Evolutionary conservation across 345 rosid genomes (phyloP).

Genomic region (Populus simonii): DNA sequence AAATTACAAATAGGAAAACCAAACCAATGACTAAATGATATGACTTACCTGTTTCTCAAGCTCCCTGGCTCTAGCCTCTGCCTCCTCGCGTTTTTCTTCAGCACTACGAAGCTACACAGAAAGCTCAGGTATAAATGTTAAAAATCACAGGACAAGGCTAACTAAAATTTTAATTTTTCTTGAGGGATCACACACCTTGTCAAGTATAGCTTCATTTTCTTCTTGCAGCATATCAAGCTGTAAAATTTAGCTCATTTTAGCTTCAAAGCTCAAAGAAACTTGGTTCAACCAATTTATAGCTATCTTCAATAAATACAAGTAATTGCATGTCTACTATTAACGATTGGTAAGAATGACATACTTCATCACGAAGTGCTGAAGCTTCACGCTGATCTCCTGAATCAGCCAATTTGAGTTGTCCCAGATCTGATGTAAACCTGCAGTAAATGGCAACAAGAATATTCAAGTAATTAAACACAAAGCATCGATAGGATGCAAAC

Average conservation of each 20-base stretch:
- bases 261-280: neutral
- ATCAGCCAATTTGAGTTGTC: slow-evolving; percentile 53
- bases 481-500: neutral
- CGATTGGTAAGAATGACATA: slow-evolving; percentile 34
- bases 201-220: slow-evolving; percentile 56
- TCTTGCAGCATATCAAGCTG: slow-evolving; percentile 83
- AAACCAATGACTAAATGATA: neutral
- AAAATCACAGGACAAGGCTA: slow-evolving; percentile 15
- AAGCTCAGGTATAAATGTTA: slow-evolving; percentile 25
- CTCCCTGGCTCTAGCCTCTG: slow-evolving; percentile 90
- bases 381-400: slow-evolving; percentile 80
- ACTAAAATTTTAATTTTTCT: slow-evolving; percentile 1
- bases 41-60: slow-evolving; percentile 88
- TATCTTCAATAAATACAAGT: neutral
- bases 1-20: neutral
- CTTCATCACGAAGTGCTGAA: slow-evolving; percentile 98
- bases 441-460: slow-evolving; percentile 11
- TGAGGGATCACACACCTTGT: slow-evolving; percentile 22
- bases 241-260: slow-evolving; percentile 13
- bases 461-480: slow-evolving; percentile 2
- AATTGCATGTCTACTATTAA: neutral
- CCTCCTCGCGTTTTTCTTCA: slow-evolving; percentile 81
- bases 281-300: neutral
- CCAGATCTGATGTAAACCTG: slow-evolving; percentile 68
- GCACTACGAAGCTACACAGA: slow-evolving; percentile 63